These are phyloP conservation scores for Cyclotella cryptica DNA, from an alignment of 108 stramenopile species.

Conservation along the genomic window DNA sequence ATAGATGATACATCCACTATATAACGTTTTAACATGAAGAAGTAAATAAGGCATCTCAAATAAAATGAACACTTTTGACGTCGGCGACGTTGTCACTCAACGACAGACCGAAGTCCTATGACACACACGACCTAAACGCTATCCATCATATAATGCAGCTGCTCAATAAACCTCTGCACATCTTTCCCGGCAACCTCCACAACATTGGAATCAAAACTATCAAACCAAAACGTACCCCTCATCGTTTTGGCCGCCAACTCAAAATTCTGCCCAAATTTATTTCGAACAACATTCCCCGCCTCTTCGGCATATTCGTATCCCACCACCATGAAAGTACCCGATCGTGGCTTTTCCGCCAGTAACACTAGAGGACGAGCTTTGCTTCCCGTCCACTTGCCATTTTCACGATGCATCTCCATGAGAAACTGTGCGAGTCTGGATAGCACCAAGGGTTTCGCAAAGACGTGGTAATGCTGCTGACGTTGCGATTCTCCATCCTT, in stretches of 20 bases:
- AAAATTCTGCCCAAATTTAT: constrained; percentile 89
- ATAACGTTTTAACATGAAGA: too few species aligned
- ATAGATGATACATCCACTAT: too few species aligned
- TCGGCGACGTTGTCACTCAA: too few species aligned
- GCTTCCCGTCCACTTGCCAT: constrained; percentile 89
- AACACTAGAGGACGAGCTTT: constrained; percentile 88
- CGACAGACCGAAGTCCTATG: too few species aligned
- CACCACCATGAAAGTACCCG: constrained; percentile 86
- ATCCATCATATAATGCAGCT: constrained; percentile 89
- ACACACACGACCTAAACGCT: not conserved
- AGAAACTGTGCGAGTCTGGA: constrained; percentile 83
- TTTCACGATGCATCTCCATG: constrained; percentile 91
- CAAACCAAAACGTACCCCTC: constrained; percentile 78
- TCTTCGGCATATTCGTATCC: constrained; percentile 89
- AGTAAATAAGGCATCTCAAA: too few species aligned
- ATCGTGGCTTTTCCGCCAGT: constrained; percentile 82
- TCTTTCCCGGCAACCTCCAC: constrained; percentile 83
- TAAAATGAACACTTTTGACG: too few species aligned
- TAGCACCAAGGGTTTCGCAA: constrained; percentile 85
- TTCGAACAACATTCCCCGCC: constrained; percentile 72
- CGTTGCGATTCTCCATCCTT: constrained; percentile 26
- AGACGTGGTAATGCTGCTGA: constrained; percentile 56
- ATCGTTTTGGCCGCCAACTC: constrained; percentile 87
- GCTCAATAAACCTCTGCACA: constrained; percentile 94
- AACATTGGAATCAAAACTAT: constrained; percentile 92